A percentile compares a stretch with the other conserved stretches of the same genome.
phyloP scores from a whole-genome alignment of 2,329 filamentous ascomycete genomes.

The Phialocephala sp. region DNA sequence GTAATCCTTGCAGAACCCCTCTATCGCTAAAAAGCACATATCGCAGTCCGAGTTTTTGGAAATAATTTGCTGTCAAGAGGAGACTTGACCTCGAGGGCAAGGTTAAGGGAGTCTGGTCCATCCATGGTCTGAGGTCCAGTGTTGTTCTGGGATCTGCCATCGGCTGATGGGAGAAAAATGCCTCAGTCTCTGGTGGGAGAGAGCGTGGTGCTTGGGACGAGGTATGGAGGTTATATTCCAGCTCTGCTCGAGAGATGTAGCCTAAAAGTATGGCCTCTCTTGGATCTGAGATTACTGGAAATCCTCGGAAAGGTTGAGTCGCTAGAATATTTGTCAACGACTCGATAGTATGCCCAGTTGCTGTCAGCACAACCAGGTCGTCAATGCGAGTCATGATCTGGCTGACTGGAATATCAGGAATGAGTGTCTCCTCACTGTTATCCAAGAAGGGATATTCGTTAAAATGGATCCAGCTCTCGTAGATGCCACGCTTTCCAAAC shows the following conservation, averaged over 20 bases:
- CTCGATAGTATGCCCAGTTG: conserved; percentile 85
- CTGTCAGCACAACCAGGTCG: conserved; percentile 86
- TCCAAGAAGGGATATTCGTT: conserved; percentile 96
- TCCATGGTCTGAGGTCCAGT: conserved; percentile 93
- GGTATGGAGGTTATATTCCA: conserved; percentile 77
- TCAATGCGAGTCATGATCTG: conserved; percentile 93
- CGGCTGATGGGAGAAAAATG: conserved; percentile 83
- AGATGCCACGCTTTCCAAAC: conserved; percentile 90
- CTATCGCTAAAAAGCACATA: conserved; percentile 88
- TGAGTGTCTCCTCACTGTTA: conserved; percentile 77
- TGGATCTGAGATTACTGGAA: conserved; percentile 84
- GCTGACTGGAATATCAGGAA: conserved; percentile 84
- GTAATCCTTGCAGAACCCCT: conserved; percentile 79
- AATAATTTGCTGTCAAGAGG: conserved; percentile 88
- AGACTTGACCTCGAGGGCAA: conserved; percentile 78
- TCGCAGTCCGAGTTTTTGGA: conserved; percentile 89
- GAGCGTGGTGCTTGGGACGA: conserved; percentile 61
- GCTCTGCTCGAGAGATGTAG: conserved; percentile 91
- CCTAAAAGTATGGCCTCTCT: conserved; percentile 82
- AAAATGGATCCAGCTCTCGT: conserved; percentile 97
- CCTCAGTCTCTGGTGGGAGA: conserved; percentile 74
- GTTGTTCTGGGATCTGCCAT: conserved; percentile 78
- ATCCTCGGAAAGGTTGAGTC: conserved; percentile 82
- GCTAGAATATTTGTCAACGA: conserved; percentile 74
- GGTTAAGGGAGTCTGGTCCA: conserved; percentile 98